Conservation (phyloP, 345 rosid species). For the Xanthoceras sorbifolium region DNA sequence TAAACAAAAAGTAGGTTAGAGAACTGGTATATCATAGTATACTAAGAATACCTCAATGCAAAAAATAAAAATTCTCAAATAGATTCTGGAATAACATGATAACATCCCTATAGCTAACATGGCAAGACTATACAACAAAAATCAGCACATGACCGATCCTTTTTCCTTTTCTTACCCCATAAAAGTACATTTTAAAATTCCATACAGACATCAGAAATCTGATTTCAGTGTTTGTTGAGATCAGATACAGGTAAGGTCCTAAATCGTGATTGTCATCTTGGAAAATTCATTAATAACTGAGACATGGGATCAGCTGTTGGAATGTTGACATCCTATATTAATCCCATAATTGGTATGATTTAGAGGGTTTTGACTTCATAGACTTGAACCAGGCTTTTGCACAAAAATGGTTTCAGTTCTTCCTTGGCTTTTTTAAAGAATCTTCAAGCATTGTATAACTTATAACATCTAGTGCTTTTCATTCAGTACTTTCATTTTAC, state of each 20-base stretch:
- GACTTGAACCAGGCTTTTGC: not conserved
- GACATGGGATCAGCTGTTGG: not conserved
- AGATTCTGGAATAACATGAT: not conserved
- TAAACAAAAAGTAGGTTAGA: slow-evolving; percentile 13
- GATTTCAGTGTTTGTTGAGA: not conserved
- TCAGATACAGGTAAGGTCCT: not conserved
- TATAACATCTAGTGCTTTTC: not conserved
- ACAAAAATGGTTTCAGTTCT: not conserved
- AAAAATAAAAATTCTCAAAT: not conserved
- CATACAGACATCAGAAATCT: not conserved
- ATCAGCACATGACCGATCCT: not conserved
- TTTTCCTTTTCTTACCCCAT: not conserved
- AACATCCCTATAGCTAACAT: not conserved
- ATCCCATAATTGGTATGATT: not conserved
- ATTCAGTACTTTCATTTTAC: not conserved
- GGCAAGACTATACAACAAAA: not conserved
- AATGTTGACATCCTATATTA: not conserved
- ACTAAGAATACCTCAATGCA: not conserved
- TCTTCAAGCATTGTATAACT: not conserved
- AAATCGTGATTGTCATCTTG: not conserved
- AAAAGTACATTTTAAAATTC: not conserved
- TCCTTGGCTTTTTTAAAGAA: not conserved
- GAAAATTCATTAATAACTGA: not conserved
- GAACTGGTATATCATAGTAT: not conserved
- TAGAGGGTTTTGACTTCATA: not conserved